phyloP scores from a whole-genome alignment of 164 flowering plant genomes.

The Brasenia schreberi region DNA sequence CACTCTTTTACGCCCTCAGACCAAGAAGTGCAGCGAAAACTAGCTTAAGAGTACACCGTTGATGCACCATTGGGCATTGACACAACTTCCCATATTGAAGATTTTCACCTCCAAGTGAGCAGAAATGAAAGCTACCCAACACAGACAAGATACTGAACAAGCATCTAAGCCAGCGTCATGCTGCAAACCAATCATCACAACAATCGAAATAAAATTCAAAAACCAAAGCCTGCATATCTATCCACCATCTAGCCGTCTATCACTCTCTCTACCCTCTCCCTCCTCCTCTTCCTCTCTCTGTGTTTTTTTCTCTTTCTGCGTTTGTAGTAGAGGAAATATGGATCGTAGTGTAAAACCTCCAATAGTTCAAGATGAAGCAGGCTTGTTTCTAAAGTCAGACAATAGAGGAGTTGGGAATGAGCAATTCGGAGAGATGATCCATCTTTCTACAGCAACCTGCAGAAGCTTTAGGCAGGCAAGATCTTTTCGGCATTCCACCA shows the following conservation, averaged over 20 bases:
- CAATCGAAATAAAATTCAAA: neutral
- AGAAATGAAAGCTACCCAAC: neutral
- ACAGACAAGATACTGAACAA: neutral
- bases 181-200: neutral
- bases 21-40: no score
- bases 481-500: constrained; percentile 46
- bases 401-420: neutral
- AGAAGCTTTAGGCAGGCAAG: constrained; percentile 58
- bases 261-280: neutral
- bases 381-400: neutral
- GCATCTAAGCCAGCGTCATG: neutral
- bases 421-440: neutral
- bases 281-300: neutral
- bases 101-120: neutral
- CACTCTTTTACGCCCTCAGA: no score
- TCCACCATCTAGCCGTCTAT: neutral
- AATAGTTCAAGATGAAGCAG: neutral
- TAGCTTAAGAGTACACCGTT: no score
- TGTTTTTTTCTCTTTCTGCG: neutral
- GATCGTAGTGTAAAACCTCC: neutral
- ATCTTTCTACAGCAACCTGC: constrained; percentile 40
- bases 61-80: no score
- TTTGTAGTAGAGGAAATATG: neutral
- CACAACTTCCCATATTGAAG: no score
- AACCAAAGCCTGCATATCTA: neutral